Conservation (phyloP, 768 basidiomycete species). For the Suillus variegatus region DNA sequence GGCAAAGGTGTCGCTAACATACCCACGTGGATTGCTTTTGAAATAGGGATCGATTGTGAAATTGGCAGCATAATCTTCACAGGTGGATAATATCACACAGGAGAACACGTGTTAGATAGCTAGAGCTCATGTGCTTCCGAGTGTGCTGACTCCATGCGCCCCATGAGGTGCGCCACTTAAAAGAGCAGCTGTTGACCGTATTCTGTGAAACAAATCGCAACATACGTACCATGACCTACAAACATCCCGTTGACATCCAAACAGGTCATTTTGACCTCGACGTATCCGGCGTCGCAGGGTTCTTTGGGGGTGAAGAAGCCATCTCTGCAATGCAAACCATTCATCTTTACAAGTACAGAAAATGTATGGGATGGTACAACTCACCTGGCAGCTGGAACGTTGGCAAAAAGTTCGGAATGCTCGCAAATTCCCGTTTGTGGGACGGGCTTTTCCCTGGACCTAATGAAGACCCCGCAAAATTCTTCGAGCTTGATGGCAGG, state of each 20-base stretch:
- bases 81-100: not conserved
- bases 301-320: slow-evolving; percentile 36
- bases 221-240: slow-evolving; percentile 2
- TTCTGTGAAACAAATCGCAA: not conserved
- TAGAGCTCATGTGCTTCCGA: not conserved
- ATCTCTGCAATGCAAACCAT: slow-evolving; percentile 32
- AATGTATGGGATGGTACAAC: slow-evolving; percentile 38
- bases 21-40: not conserved
- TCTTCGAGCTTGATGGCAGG: slow-evolving; percentile 28
- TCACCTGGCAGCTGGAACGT: slow-evolving; percentile 32
- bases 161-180: not conserved
- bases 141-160: not conserved
- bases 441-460: slow-evolving; percentile 25
- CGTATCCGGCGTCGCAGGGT: slow-evolving; percentile 32
- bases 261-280: slow-evolving; percentile 24
- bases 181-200: not conserved
- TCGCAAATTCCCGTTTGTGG: slow-evolving; percentile 29
- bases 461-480: slow-evolving; percentile 18
- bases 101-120: not conserved
- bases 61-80: not conserved
- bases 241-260: slow-evolving; percentile 18
- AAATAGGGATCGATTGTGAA: not conserved
- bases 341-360: slow-evolving; percentile 28
- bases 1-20: too few species aligned
- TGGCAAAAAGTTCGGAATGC: slow-evolving; percentile 29